phyloP scores from a whole-genome alignment of 2,329 filamentous ascomycete species.

The Pleoardoris graminearum region DNA sequence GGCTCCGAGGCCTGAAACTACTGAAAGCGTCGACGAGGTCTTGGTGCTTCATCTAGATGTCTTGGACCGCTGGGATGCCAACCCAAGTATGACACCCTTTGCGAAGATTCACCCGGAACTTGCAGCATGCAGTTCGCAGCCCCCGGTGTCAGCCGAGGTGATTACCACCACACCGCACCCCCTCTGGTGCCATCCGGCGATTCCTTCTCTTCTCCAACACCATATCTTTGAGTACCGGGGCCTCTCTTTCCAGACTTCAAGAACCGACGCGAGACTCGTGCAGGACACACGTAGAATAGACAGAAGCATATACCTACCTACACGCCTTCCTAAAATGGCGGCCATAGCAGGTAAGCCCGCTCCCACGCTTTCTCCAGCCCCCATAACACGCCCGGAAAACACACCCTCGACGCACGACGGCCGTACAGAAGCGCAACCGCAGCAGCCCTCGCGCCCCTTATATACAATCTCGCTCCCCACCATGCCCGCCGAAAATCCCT shows the following conservation, averaged over 20 bases:
- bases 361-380: not conserved
- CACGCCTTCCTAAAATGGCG: constrained; percentile 9
- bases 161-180: not conserved
- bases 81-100: too few relatives aligned
- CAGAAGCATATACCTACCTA: constrained; percentile 6
- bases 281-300: not conserved
- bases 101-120: not conserved
- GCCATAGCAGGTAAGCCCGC: constrained; percentile 3
- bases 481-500: constrained; percentile 11
- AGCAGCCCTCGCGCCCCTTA: constrained; percentile 14
- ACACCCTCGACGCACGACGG: constrained; percentile 9
- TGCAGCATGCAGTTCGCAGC: constrained; percentile 4
- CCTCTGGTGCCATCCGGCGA: not conserved
- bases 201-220: constrained; percentile 2
- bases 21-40: too few relatives aligned
- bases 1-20: too few relatives aligned
- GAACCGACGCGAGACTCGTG: not conserved
- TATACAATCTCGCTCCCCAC: constrained; percentile 6
- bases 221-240: not conserved
- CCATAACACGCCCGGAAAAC: constrained; percentile 1
- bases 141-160: constrained; percentile 10
- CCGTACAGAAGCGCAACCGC: constrained; percentile 5
- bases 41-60: too few relatives aligned
- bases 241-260: not conserved
- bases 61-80: too few relatives aligned